Evolutionary conservation across 1,284 basidiomycete genomes (phyloP).

Genomic region (Ceratobasidium sp.): DNA sequence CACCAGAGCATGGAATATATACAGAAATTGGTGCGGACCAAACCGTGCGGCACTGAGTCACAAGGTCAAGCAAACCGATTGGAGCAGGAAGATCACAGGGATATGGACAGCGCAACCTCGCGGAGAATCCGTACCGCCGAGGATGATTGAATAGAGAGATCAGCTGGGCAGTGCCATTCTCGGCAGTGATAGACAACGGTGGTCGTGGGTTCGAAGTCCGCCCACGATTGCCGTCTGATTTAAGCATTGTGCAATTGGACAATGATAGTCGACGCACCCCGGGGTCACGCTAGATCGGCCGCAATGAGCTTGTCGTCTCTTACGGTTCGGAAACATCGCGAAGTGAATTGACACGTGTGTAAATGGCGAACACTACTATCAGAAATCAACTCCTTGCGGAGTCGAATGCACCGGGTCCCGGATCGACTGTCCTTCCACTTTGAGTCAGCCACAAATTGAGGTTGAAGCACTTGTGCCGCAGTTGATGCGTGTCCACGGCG

Average conservation of each 20-base stretch:
- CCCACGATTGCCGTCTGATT: conserved; percentile 30
- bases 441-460: conserved; percentile 37
- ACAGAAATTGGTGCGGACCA: conserved; percentile 11
- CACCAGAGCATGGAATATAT: conserved; percentile 25
- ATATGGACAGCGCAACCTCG: conserved; percentile 4
- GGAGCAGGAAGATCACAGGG: conserved; percentile 15
- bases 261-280: too few relatives aligned
- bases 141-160: too few relatives aligned
- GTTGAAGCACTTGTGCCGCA: conserved; percentile 26
- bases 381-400: background rate
- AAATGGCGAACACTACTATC: conserved; percentile 20
- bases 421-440: conserved; percentile 19
- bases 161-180: too few relatives aligned
- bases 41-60: conserved; percentile 29
- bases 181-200: background rate
- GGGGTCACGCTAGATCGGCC: too few relatives aligned
- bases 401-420: conserved; percentile 19
- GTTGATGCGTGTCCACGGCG: conserved; percentile 27
- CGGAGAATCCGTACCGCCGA: too few relatives aligned
- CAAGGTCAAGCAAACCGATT: conserved; percentile 14
- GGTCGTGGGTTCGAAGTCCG: conserved; percentile 1
- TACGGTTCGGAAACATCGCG: too few relatives aligned
- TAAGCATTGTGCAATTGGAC: too few relatives aligned
- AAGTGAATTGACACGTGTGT: conserved; percentile 19
- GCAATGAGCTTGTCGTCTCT: too few relatives aligned